These are phyloP conservation scores for Cryptococcus floricola DNA, from an alignment of 1,284 basidiomycete species.

Conservation along the genomic window DNA sequence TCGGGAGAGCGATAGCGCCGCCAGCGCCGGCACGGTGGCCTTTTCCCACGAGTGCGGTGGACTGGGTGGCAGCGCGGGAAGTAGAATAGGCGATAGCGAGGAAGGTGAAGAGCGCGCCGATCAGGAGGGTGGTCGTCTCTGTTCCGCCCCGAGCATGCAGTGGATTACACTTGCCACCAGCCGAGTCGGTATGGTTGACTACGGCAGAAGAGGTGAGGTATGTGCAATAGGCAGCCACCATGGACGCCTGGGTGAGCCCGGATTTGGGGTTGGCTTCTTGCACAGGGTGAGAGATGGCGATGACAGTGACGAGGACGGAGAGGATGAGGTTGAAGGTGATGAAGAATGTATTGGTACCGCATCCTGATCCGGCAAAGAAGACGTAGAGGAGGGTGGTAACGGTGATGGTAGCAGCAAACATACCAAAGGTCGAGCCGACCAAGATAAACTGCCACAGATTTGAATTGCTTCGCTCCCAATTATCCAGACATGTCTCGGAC, in stretches of 20 bases:
- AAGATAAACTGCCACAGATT: constrained; percentile 96
- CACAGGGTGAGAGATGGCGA: constrained; percentile 79
- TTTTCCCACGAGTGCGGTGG: constrained; percentile 77
- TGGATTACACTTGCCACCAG: constrained; percentile 75
- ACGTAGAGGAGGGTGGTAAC: constrained; percentile 84
- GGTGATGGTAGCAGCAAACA: constrained; percentile 78
- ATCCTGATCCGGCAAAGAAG: constrained; percentile 84
- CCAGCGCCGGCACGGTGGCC: constrained; percentile 52
- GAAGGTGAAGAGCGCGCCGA: constrained; percentile 96
- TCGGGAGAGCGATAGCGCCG: constrained; percentile 62
- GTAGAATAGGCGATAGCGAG: constrained; percentile 97
- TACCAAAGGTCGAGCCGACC: constrained; percentile 83
- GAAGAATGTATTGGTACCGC: constrained; percentile 85
- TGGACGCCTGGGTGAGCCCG: constrained; percentile 89
- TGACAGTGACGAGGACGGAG: constrained; percentile 71
- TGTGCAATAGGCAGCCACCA: constrained; percentile 96
- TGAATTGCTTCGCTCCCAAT: constrained; percentile 84
- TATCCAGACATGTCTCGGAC: constrained; percentile 94
- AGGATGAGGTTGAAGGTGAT: constrained; percentile 89
- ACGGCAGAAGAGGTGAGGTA: constrained; percentile 94
- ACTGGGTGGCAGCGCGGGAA: constrained; percentile 90
- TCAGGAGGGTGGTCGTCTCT: constrained; percentile 78
- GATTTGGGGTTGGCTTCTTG: constrained; percentile 93
- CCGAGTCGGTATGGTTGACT: constrained; percentile 74
- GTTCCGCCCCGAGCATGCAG: constrained; percentile 61